These are phyloP conservation scores for Brassica balearica DNA, from an alignment of 441 rosid species.

Conservation along the genomic window DNA sequence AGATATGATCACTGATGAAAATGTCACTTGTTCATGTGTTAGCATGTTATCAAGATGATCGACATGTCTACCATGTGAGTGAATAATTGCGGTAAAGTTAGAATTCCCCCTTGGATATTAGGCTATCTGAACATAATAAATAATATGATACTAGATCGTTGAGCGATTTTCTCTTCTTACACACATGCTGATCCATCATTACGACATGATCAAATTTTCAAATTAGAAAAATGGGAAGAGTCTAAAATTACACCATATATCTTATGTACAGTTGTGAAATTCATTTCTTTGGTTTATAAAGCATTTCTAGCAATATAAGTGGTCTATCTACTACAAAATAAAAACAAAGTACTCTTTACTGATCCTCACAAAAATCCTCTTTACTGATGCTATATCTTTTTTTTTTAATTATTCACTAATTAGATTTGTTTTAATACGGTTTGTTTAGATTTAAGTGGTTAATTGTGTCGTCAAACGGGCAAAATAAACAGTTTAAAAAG, in stretches of 20 bases:
- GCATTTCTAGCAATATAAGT: not conserved
- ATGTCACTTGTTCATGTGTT: slow-evolving; percentile 19
- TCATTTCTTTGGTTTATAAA: not conserved
- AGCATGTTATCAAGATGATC: slow-evolving; percentile 29
- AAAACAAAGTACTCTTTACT: not conserved
- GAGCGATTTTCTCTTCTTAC: slow-evolving; percentile 17
- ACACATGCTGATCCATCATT: slow-evolving; percentile 41
- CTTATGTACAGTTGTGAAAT: not conserved
- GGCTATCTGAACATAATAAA: not conserved
- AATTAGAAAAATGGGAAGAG: not conserved
- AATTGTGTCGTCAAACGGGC: not conserved
- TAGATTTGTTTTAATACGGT: not conserved
- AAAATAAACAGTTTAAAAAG: not conserved
- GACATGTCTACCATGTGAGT: slow-evolving; percentile 22
- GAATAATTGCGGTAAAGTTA: slow-evolving; percentile 2
- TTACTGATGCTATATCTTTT: not conserved
- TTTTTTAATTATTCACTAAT: not conserved
- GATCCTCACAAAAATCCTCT: too few relatives aligned
- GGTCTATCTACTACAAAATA: not conserved
- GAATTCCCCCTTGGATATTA: not conserved
- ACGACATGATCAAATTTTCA: slow-evolving; percentile 22
- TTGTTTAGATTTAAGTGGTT: not conserved
- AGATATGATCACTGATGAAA: slow-evolving; percentile 1
- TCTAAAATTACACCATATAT: not conserved
- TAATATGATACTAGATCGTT: not conserved